Percentiles rank a stretch among this genome's conserved stretches.
Conservation (phyloP, 2,329 filamentous ascomycete genomes). For the Allantophomopsis cytisporea region DNA sequence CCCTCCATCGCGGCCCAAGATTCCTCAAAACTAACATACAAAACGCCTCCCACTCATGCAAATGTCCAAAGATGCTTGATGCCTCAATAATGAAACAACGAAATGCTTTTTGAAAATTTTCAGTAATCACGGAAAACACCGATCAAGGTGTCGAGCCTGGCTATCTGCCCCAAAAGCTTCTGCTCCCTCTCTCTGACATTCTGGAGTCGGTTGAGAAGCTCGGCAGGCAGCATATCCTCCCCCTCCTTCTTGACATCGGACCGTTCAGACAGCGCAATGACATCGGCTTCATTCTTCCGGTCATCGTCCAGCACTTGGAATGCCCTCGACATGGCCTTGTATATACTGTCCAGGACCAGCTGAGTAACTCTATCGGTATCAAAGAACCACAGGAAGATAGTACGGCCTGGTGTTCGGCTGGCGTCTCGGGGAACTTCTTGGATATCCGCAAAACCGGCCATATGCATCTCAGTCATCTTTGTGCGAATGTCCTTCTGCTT, state of each 20-base stretch:
- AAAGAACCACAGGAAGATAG: conserved; percentile 86
- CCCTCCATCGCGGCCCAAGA: too few relatives aligned
- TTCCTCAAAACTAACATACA: too few relatives aligned
- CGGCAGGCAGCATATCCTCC: conserved; percentile 62
- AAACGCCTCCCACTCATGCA: too few relatives aligned
- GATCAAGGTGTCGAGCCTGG: conserved; percentile 73
- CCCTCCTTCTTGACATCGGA: conserved; percentile 78
- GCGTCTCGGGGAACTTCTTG: conserved; percentile 91
- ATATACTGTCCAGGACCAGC: conserved; percentile 65
- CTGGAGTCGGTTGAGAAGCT: conserved; percentile 53
- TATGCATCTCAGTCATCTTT: conserved; percentile 74
- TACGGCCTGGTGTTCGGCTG: conserved; percentile 66
- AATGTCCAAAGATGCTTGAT: too few relatives aligned
- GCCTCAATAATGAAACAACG: too few relatives aligned
- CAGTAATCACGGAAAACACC: conserved; percentile 70
- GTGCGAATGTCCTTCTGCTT: conserved; percentile 74
- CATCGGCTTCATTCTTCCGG: conserved; percentile 53
- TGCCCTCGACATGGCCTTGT: conserved; percentile 80
- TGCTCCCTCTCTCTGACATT: conserved; percentile 50
- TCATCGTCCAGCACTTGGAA: conserved; percentile 71
- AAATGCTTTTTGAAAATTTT: conserved; percentile 6
- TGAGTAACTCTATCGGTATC: conserved; percentile 60
- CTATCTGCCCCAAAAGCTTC: conserved; percentile 66
- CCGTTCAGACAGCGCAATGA: conserved; percentile 71
- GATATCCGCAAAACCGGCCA: conserved; percentile 74